Base-by-base conservation (phyloP, 176 grass and related monocot species). In the Luzula sylvatica region DNA sequence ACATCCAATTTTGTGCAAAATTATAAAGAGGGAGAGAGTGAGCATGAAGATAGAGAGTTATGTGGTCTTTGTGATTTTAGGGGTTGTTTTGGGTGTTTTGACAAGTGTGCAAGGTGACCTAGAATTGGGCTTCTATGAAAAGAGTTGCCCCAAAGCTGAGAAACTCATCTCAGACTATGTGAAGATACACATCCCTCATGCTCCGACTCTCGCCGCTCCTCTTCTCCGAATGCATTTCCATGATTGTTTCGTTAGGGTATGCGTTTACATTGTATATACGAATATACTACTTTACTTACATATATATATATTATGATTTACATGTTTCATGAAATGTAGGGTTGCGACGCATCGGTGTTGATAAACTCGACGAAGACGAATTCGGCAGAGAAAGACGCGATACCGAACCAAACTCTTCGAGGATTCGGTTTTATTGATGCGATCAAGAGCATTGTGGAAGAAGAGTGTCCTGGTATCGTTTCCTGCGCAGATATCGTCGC, bases 161-260 rank as follows among this genome's bases (percentile, higher is more conserved):
- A 20, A 67, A 66, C 55, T 98, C 55, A 72, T 98, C 42, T 23
- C 47, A 45, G 50, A 69, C 12, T 98, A 79, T 80, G 78, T 83
- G 3, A 32, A 20, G 65, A 29, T 47, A 47, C 92, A 98, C 65
- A 15, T 90, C 46, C 71, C 92, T 0, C 67, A 29, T 65, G 85
- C 72, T 58, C 92, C 92, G 3, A 46, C 51, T 29, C 17, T 98
- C 50, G 85, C 92, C 54, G 65, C 92, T 64, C 64, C 92, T 46
- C 75, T 96, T 18, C 52, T 96, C 64, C 72, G 92, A 57, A 86
- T 82, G 60, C 80, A 95, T 66, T 95, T 95, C 89, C 89, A 95
- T 76, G 89, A 95, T 55, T 95, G 89, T 58, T 95, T 95, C 55
- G 89, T 95, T 53, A 78, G 83, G 73, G 83, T 88, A 75, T 4